A percentile compares a stretch with the other conserved stretches of the same genome.
These are phyloP conservation scores for Aplosporella prunicola DNA, from an alignment of 2,329 filamentous ascomycete species.

Conservation along the genomic window DNA sequence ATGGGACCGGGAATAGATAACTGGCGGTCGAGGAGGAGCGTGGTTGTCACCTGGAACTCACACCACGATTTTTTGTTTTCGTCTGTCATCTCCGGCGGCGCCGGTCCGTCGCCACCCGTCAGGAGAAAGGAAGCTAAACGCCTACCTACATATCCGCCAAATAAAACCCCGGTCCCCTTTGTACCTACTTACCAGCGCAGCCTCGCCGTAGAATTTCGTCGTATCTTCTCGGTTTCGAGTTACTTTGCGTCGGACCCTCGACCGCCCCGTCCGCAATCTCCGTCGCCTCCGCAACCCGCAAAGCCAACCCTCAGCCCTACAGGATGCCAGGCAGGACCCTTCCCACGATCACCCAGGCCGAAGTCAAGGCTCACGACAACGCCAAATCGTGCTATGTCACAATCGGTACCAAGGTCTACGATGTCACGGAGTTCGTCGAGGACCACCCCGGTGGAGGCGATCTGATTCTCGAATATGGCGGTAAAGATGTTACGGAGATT, in stretches of 20 bases:
- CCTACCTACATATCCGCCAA: neutral
- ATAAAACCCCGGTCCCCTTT: neutral
- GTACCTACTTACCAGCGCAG: neutral
- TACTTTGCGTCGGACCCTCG: neutral
- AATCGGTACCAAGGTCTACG: conserved; percentile 82
- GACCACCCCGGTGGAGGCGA: conserved; percentile 87
- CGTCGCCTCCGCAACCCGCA: neutral
- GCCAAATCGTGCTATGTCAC: conserved; percentile 86
- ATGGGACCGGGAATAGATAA: too few relatives aligned
- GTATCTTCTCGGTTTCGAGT: too few relatives aligned
- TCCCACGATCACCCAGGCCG: conserved; percentile 69
- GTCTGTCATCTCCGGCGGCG: conserved; percentile 10
- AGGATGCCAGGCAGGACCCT: conserved; percentile 71
- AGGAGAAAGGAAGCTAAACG: neutral
- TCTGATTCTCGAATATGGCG: conserved; percentile 79
- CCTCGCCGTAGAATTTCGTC: too few relatives aligned
- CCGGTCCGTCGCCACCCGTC: conserved; percentile 10
- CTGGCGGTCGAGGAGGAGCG: too few relatives aligned
- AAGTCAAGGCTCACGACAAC: conserved; percentile 74
- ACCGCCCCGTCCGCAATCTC: neutral
- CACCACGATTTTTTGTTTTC: conserved; percentile 5
- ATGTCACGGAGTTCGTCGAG: conserved; percentile 83
- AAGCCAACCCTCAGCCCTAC: neutral
- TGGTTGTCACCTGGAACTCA: too few relatives aligned
- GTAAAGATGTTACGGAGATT: conserved; percentile 75